phyloP scores from a whole-genome alignment of 1,284 basidiomycete species.

The Rhodotorula glutinis region DNA sequence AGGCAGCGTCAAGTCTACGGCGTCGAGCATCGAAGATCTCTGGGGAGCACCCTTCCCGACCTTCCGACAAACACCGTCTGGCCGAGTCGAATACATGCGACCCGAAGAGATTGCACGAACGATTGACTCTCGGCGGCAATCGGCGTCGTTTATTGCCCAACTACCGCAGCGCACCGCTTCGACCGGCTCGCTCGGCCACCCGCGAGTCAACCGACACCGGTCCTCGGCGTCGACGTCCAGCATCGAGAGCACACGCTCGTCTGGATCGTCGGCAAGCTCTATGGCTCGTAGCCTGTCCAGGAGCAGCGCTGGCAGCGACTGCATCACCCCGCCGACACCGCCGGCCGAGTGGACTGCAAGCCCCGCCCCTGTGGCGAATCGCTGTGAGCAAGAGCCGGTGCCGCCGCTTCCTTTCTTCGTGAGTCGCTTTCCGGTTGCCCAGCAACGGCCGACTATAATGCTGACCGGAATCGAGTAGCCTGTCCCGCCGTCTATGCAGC shows the following conservation, averaged over 20 bases:
- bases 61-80: conserved; percentile 37
- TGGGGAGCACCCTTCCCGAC: conserved; percentile 21
- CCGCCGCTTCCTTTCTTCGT: too few relatives aligned
- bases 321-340: conserved; percentile 35
- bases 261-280: conserved; percentile 17
- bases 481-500: conserved; percentile 31
- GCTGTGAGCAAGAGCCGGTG: neutral
- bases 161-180: neutral
- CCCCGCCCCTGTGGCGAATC: too few relatives aligned
- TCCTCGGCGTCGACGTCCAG: conserved; percentile 37
- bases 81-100: conserved; percentile 29
- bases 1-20: conserved; percentile 19
- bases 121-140: neutral
- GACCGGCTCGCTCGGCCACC: neutral
- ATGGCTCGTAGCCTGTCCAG: conserved; percentile 12
- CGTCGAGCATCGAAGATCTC: conserved; percentile 30
- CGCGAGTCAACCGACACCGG: neutral
- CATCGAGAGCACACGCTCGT: conserved; percentile 30
- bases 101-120: neutral
- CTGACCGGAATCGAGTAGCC: conserved; percentile 11
- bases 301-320: conserved; percentile 25
- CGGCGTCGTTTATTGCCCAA: neutral
- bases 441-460: too few relatives aligned
- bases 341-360: conserved; percentile 9
- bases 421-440: too few relatives aligned